Conservation (phyloP, 306 rosid genomes). For the Quercus suber region DNA sequence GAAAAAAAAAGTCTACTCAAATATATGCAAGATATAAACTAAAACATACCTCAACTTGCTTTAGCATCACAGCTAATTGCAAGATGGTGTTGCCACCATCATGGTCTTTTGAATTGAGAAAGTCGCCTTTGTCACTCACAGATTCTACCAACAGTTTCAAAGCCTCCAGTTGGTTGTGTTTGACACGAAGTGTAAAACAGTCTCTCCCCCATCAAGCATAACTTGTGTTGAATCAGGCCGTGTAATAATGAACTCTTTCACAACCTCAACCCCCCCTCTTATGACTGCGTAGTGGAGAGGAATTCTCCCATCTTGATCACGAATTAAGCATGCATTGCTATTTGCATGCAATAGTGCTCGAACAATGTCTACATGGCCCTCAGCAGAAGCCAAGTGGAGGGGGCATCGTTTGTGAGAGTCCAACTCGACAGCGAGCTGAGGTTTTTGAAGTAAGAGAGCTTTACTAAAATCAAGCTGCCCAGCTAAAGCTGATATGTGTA, state of each 20-base stretch:
- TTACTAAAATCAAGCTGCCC: not conserved
- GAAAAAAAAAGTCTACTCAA: too few relatives aligned
- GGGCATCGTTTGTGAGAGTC: not conserved
- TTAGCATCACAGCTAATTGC: constrained; percentile 7
- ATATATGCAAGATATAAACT: too few relatives aligned
- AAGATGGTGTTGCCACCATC: not conserved
- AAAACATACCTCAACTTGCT: not conserved
- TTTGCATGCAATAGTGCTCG: not conserved
- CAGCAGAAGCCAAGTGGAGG: constrained; percentile 15
- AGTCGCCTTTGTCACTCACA: not conserved
- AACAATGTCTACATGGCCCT: constrained; percentile 8
- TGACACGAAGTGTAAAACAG: not conserved
- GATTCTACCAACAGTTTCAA: not conserved
- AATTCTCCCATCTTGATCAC: constrained; percentile 1
- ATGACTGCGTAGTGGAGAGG: not conserved
- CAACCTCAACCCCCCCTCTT: not conserved
- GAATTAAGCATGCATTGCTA: not conserved
- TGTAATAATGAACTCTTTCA: not conserved
- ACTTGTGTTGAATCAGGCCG: not conserved
- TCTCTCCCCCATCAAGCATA: not conserved
- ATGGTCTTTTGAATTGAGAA: not conserved
- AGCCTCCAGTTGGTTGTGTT: not conserved
- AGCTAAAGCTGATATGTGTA: constrained; percentile 7
- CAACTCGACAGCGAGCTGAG: not conserved
- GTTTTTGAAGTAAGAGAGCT: not conserved